Conservation (phyloP, 768 basidiomycete genomes). For the Lyophyllum semitale region DNA sequence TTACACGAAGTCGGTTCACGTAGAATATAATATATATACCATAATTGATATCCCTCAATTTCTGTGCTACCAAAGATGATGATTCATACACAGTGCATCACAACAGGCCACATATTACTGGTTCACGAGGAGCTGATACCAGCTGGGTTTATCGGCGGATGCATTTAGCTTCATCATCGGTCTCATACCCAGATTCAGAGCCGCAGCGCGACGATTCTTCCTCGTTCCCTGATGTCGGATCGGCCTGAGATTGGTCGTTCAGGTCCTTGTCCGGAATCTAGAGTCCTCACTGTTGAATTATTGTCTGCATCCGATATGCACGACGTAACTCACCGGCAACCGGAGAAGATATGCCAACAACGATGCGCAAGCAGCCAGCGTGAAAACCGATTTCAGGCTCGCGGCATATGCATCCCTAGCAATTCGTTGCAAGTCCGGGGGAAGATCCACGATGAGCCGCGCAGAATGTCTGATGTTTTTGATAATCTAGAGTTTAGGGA, state of each 20-base stretch:
- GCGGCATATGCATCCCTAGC: conserved; percentile 58
- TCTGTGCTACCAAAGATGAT: not conserved
- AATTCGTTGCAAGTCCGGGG: conserved; percentile 45
- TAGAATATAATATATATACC: not conserved
- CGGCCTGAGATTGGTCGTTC: conserved; percentile 6
- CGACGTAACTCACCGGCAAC: conserved; percentile 42
- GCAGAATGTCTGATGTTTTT: conserved; percentile 54
- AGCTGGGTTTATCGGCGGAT: not conserved
- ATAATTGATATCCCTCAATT: not conserved
- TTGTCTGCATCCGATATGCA: not conserved
- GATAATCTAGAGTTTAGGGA: conserved; percentile 42
- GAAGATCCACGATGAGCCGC: conserved; percentile 45
- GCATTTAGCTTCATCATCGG: conserved; percentile 14
- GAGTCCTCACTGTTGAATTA: not conserved
- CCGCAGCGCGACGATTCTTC: conserved; percentile 8
- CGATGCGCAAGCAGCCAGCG: conserved; percentile 51
- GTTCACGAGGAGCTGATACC: not conserved
- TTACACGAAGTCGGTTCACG: conserved; percentile 5
- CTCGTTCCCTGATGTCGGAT: not conserved
- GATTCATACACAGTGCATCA: not conserved
- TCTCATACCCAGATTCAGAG: conserved; percentile 17
- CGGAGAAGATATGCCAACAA: conserved; percentile 52
- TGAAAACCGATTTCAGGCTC: conserved; percentile 54
- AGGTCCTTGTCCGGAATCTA: conserved; percentile 26
- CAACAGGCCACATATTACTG: not conserved